Percentiles rank a stretch among this genome's conserved stretches.
Conservation (phyloP, 2,329 filamentous ascomycete genomes). For the Penicillium expansum region DNA sequence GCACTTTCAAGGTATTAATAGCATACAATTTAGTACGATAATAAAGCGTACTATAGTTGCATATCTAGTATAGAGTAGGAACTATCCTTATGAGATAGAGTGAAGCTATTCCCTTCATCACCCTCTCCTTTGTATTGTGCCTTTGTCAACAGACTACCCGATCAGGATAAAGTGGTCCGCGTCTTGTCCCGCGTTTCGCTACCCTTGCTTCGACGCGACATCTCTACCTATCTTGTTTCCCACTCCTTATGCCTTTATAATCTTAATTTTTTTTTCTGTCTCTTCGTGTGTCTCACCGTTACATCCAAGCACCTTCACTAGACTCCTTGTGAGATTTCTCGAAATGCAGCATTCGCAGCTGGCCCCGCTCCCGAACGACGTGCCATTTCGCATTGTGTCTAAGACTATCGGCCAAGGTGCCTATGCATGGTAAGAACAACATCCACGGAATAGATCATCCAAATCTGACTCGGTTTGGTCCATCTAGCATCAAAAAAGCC, state of each 20-base stretch:
- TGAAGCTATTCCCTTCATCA: neutral
- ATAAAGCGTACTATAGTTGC: neutral
- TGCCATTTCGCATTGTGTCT: conserved; percentile 92
- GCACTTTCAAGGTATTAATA: conserved; percentile 1
- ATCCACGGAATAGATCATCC: neutral
- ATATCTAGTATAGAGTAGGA: neutral
- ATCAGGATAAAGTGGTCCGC: conserved; percentile 40
- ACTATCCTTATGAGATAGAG: neutral
- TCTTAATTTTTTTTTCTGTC: conserved; percentile 3
- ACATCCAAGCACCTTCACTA: neutral
- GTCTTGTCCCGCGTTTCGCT: conserved; percentile 29
- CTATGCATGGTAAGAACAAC: conserved; percentile 75
- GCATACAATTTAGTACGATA: neutral
- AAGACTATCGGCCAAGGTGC: conserved; percentile 95
- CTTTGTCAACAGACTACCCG: conserved; percentile 32
- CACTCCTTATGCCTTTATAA: conserved; percentile 1
- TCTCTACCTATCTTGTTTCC: conserved; percentile 20
- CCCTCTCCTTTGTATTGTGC: neutral
- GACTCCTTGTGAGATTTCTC: conserved; percentile 15
- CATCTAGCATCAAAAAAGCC: conserved; percentile 82
- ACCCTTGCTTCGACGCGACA: conserved; percentile 13
- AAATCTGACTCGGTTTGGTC: conserved; percentile 9
- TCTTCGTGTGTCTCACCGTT: conserved; percentile 1
- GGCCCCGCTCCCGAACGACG: conserved; percentile 75
- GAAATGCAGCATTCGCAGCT: conserved; percentile 74